phyloP scores from a whole-genome alignment of 306 rosid species.

The Malus fusca region DNA sequence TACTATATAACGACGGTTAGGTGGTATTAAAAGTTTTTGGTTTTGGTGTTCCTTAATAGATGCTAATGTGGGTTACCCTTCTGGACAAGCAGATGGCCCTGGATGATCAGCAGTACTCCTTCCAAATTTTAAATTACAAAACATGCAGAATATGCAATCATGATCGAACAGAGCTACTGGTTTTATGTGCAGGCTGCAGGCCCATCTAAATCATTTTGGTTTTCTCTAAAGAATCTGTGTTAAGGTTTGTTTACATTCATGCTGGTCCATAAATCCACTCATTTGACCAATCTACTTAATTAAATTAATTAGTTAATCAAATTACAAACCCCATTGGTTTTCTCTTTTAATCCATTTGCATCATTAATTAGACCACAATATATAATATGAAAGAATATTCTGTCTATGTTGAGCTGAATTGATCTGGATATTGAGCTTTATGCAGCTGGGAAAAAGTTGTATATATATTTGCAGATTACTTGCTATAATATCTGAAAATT shows the following conservation, averaged over 20 bases:
- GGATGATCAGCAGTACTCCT: background rate
- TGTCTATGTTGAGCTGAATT: background rate
- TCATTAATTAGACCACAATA: background rate
- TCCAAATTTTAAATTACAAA: constrained; percentile 3
- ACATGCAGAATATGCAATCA: constrained; percentile 4
- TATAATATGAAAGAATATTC: background rate
- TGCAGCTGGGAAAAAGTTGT: background rate
- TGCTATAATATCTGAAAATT: background rate
- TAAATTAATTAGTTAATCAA: background rate
- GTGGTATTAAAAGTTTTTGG: background rate
- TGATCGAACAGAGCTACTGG: constrained; percentile 12
- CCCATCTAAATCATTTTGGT: constrained; percentile 9
- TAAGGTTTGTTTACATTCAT: constrained; percentile 4
- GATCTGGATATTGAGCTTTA: background rate
- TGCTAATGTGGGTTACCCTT: constrained; percentile 1
- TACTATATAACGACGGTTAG: background rate
- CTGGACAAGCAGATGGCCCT: background rate
- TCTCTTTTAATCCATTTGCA: background rate
- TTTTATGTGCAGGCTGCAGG: constrained; percentile 10
- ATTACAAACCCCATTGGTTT: background rate
- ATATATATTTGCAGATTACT: background rate
- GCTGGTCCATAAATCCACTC: constrained; percentile 13
- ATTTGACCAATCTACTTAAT: constrained; percentile 4
- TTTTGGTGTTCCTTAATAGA: constrained; percentile 1
- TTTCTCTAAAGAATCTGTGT: constrained; percentile 1